Evolutionary conservation across 306 rosid species (phyloP), one percentile per base, ranked within the genome.

Genomic region (Pyrus bretschneideri): DNA sequence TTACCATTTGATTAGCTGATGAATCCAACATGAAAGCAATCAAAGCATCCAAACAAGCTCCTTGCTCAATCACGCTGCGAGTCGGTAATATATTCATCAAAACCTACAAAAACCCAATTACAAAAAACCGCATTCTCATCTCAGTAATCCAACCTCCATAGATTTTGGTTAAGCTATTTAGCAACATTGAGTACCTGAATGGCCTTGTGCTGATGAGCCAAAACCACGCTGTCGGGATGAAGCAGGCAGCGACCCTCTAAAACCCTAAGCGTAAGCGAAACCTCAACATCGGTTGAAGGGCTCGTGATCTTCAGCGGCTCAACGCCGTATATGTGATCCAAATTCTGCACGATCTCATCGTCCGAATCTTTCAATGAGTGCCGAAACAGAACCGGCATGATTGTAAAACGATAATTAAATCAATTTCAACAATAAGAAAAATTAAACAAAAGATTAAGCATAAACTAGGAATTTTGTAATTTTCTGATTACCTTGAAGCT

Each of bases 1-100:
- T 46, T 55, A 92, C 98, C 97, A 79, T 85, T 85, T 95, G 98
- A 89, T 95, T 95, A 75, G 82, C 80, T 9, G 92, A 83, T 1
- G 98, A 95, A 83, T 95, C 97, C 91, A 95, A 83, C 97, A 95
- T 92, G 74, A 95, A 82, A 12, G 97, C 86, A 79, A 92, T 81
- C 73, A 95, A 82, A 72, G 97, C 98, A 78, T 95, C 98, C 68
- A 95, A 85, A 79, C 97, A 95, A 57, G 95, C 97, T 44, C 93
- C 25, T 25, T 25, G 25, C 25, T 25, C 25, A 25, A 25, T 25
- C 25, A 25, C 25, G 25, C 25, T 92, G 7, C 93, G 87, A 64
- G 89, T 84, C 14, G 97, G 91, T 71, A 95, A 75, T 78, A 95
- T 87, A 79, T 87, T 89, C 95, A 92, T 86, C 86, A 95, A 84